Evolutionary conservation across 768 basidiomycete species (phyloP), one percentile per base, ranked within the genome.

Genomic region (Mycena galericulata): DNA sequence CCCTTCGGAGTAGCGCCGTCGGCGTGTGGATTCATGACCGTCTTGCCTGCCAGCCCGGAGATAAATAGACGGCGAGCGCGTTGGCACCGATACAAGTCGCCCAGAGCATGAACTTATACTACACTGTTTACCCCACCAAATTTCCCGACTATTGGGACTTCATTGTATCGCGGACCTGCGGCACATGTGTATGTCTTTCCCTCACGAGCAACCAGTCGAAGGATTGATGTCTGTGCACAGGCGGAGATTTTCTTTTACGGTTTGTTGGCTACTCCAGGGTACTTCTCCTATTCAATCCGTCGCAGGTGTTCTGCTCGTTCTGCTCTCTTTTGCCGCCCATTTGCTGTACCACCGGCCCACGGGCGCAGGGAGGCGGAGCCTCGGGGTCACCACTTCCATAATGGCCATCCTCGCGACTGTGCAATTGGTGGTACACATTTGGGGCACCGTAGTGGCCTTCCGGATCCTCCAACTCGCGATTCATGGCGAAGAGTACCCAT

Each of bases 361-460:
- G 1, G 43, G 32, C 11, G 45, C 22, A 12, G 34, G 43, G 2
- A 53, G 54, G 10, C 53, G 26, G 9, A 64, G 12, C 18, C 54
- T 64, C 20, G n/a, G 20, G 14, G 8, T 38, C 29, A 53, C 54
- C 7, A 56, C 62, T 2, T 36, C 26, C 30, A 17, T n/a, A 14
- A 64, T 64, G 62, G 54, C 62, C 20, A 9, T 47, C 15, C 34
- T 64, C 12, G 62, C 62, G 34, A 64, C 62, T 7, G 3, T 22
- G 18, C 53, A 64, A 26, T 9, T 64, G 14, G 45, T 20, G 7
- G 15, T 64, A 3, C 32, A 47, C 11, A 27, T 64, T 6, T 9
- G 8, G 20, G 36, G 2, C 12, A 12, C 43, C 7, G 38, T 46
- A 4, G 14, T 47, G 32, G 62, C 5, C 3, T 43, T 49, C 45